Evolutionary conservation across 768 basidiomycete species (phyloP), one percentile per base, ranked within the genome.

Genomic region (Auricularia sp.): DNA sequence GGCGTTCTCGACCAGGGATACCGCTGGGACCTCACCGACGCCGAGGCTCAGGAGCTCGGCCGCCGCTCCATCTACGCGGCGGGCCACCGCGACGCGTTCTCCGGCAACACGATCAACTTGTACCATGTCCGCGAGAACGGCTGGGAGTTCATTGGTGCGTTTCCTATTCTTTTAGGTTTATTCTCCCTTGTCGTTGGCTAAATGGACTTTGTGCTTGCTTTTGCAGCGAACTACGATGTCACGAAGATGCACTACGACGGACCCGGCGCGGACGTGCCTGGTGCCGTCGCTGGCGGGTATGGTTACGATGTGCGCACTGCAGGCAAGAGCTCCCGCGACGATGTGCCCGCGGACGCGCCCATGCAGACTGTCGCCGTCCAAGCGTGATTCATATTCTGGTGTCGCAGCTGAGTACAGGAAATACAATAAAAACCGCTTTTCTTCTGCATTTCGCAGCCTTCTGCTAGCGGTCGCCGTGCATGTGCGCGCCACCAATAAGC

Each of bases 1-100:
- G 96, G 97, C 81, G 93, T 98, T 1, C 82, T 97, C 60, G 97
- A 98, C 75, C 95, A 97, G 76, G 94, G 90, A 12, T 94, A 95
- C 74, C 84, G 79, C 66, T 98, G 91, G 91, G 94, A 98, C 72
- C 77, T 99, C 66, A 84, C 87, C 23, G 93, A 91, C 65, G 93
- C 87, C 66, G 96, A 97, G 67, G 97, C 97, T 2, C 90, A 93
- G 72, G 97, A 98, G 71, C 85, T 98, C 33, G 97, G 90, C 18
- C 78, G 94, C 72, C 79, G 95, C 69, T 93, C 92, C 68, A 98
- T 99, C 73, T 93, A 95, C 70, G 96, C 96, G 53, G 97, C 97
- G 62, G 92, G 93, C 66, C 97, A 98, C 75, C 88, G 96, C 67
- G 94, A 97, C 74, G 93, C 93, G 5, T 96, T 88, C 79, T 96